Conservation (phyloP, 129 eudicot species). For the Glebionis coronaria region DNA sequence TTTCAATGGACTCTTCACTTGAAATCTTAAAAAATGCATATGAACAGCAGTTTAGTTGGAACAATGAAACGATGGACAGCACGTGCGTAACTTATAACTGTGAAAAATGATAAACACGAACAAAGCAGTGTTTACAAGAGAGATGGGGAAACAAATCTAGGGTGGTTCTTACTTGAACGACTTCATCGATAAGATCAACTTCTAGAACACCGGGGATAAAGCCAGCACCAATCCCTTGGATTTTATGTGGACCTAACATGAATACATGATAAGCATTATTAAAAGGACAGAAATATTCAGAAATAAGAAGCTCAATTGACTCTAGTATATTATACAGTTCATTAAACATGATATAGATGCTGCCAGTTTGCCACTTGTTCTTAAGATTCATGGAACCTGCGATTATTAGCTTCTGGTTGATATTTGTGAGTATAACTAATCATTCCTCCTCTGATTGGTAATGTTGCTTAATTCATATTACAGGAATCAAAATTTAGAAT, state of each 20-base stretch:
- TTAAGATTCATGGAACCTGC: neutral
- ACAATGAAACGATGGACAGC: constrained; percentile 11
- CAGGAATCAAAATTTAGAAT: neutral
- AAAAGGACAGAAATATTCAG: neutral
- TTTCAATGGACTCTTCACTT: constrained; percentile 89
- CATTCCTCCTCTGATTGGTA: neutral
- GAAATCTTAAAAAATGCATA: constrained; percentile 46
- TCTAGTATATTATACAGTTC: constrained; percentile 7
- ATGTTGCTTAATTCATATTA: neutral
- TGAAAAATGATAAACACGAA: constrained; percentile 2
- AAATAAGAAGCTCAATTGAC: constrained; percentile 15
- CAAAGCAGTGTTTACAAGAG: neutral
- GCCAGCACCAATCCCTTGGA: constrained; percentile 98
- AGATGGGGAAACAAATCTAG: constrained; percentile 8
- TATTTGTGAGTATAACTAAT: too few species aligned
- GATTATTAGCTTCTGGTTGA: constrained; percentile 1
- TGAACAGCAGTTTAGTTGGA: constrained; percentile 8
- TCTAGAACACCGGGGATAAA: constrained; percentile 85
- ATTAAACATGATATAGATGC: constrained; percentile 9
- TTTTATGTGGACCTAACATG: constrained; percentile 82
- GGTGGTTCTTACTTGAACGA: constrained; percentile 61
- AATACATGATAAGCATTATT: constrained; percentile 21
- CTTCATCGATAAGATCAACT: constrained; percentile 70
- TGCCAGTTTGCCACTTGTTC: constrained; percentile 4
- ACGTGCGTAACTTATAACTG: neutral